Evolutionary conservation across 768 basidiomycete genomes (phyloP).

Genomic region (Amanita jacksonii): DNA sequence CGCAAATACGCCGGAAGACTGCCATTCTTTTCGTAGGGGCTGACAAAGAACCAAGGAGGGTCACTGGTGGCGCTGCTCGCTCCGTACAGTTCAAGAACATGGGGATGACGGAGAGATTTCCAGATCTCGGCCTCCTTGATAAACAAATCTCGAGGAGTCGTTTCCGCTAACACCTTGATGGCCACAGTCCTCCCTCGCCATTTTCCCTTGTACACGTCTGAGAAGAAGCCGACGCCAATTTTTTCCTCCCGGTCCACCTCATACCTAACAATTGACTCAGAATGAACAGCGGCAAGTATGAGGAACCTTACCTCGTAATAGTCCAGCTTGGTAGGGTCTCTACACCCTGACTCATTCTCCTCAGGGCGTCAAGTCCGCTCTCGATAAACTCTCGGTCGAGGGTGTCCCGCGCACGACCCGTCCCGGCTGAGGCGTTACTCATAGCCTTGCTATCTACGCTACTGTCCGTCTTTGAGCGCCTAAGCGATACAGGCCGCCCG

Average conservation of each 20-base stretch:
- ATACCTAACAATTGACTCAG: slow-evolving; percentile 31
- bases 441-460: neutral
- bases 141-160: slow-evolving; percentile 56
- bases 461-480: slow-evolving; percentile 7
- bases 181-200: slow-evolving; percentile 63
- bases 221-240: slow-evolving; percentile 69
- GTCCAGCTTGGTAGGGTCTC: slow-evolving; percentile 61
- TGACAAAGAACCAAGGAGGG: slow-evolving; percentile 74
- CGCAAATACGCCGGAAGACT: slow-evolving; percentile 53
- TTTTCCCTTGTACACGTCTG: slow-evolving; percentile 65
- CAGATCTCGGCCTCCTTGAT: slow-evolving; percentile 63
- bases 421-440: neutral
- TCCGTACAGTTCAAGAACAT: slow-evolving; percentile 67
- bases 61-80: slow-evolving; percentile 65
- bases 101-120: slow-evolving; percentile 56
- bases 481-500: neutral
- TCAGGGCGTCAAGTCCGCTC: slow-evolving; percentile 60
- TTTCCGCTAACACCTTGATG: slow-evolving; percentile 60
- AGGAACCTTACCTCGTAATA: slow-evolving; percentile 45
- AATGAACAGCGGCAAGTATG: slow-evolving; percentile 1
- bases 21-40: slow-evolving; percentile 60
- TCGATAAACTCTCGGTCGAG: slow-evolving; percentile 66
- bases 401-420: slow-evolving; percentile 28
- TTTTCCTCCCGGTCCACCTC: slow-evolving; percentile 65
- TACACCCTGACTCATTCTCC: slow-evolving; percentile 44